These are phyloP conservation scores for Fagus crenata DNA, from an alignment of 306 rosid species.

Conservation along the genomic window DNA sequence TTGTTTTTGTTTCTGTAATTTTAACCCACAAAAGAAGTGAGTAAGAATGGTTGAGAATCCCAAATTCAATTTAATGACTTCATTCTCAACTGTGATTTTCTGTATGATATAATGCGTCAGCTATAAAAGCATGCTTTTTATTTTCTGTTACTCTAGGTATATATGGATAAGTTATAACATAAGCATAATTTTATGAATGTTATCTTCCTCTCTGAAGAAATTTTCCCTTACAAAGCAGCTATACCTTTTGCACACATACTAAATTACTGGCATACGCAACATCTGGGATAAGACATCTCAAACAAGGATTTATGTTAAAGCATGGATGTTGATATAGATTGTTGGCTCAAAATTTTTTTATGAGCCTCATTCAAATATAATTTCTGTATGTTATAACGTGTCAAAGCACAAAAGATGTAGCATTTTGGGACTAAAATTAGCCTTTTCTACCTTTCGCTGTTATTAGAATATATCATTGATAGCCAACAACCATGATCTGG, in stretches of 20 bases:
- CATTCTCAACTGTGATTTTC: slow-evolving; percentile 13
- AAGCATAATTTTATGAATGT: too few species aligned
- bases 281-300: not conserved
- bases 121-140: not conserved
- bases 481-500: slow-evolving; percentile 15
- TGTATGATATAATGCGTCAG: too few species aligned
- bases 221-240: not conserved
- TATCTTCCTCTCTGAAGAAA: not conserved
- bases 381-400: not conserved
- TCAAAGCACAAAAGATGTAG: not conserved
- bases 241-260: not conserved
- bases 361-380: not conserved
- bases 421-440: not conserved
- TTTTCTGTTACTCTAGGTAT: not conserved
- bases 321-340: not conserved
- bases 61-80: not conserved
- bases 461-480: not conserved
- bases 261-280: not conserved
- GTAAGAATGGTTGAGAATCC: not conserved
- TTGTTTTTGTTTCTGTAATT: not conserved
- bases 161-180: not conserved
- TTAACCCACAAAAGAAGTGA: not conserved
- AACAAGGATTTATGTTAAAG: not conserved
- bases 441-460: not conserved
- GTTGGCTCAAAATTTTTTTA: not conserved